Evolutionary conservation across 2,329 filamentous ascomycete species (phyloP).

Genomic region (Leptosphaerulina australis): DNA sequence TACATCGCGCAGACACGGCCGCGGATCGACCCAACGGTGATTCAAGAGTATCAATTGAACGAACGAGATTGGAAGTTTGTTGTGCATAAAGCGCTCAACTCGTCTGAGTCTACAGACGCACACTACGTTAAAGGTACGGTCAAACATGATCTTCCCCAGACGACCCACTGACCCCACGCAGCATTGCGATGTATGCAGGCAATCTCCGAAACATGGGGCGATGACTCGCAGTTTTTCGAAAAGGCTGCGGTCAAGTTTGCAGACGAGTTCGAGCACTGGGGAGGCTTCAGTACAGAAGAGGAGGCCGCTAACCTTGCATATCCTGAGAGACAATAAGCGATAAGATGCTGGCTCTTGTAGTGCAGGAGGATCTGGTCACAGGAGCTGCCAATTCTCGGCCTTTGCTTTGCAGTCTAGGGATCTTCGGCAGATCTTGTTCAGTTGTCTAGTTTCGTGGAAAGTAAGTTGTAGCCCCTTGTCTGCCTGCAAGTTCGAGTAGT

Average conservation of each 20-base stretch:
- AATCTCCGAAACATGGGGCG: slow-evolving; percentile 75
- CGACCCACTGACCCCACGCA: slow-evolving; percentile 35
- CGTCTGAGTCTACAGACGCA: slow-evolving; percentile 71
- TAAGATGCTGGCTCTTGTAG: too few species aligned
- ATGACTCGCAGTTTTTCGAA: slow-evolving; percentile 69
- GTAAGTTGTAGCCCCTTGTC: too few species aligned
- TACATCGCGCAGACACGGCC: slow-evolving; percentile 80
- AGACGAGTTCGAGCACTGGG: slow-evolving; percentile 75
- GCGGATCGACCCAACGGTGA: slow-evolving; percentile 66
- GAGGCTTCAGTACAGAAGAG: slow-evolving; percentile 49
- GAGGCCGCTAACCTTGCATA: slow-evolving; percentile 35
- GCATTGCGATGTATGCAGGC: slow-evolving; percentile 76
- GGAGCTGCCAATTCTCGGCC: too few species aligned
- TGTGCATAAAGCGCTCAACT: slow-evolving; percentile 71
- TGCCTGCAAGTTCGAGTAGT: too few species aligned
- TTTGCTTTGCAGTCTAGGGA: not conserved
- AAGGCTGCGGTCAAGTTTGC: slow-evolving; percentile 73
- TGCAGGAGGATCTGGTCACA: too few species aligned
- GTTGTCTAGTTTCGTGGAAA: too few species aligned
- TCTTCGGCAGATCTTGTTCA: not conserved
- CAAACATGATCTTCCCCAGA: not conserved
- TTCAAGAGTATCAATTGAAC: slow-evolving; percentile 65
- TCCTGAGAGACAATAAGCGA: slow-evolving; percentile 25
- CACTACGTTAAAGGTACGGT: slow-evolving; percentile 80
- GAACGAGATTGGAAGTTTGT: slow-evolving; percentile 79